Conservation (phyloP, 306 rosid species). For the Cercis canadensis region DNA sequence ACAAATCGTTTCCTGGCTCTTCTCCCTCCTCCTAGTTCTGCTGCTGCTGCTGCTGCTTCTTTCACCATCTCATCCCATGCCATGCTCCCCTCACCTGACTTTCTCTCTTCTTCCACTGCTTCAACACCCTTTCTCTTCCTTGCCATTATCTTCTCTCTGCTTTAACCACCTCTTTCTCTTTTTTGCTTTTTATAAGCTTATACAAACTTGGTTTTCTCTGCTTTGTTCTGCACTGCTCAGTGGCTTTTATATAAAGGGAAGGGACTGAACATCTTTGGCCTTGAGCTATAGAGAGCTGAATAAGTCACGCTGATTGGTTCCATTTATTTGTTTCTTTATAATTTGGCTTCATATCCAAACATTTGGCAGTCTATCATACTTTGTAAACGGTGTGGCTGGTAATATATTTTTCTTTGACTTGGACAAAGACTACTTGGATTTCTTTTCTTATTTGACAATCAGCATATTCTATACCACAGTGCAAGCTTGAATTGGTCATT, state of each 20-base stretch:
- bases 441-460: conserved; percentile 34
- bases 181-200: background rate
- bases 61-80: conserved; percentile 66
- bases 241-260: conserved; percentile 10
- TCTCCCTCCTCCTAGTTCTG: conserved; percentile 39
- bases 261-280: no score
- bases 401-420: conserved; percentile 43
- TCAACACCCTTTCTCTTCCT: conserved; percentile 69
- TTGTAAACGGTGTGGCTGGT: conserved; percentile 30
- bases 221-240: conserved; percentile 2
- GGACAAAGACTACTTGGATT: conserved; percentile 46
- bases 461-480: conserved; percentile 6
- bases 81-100: conserved; percentile 43
- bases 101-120: conserved; percentile 39
- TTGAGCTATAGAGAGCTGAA: conserved; percentile 51
- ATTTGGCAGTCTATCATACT: conserved; percentile 46
- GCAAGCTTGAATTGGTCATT: conserved; percentile 42
- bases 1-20: conserved; percentile 68
- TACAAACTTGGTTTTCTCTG: conserved; percentile 24
- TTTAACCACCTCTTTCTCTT: background rate
- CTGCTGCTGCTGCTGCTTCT: conserved; percentile 46
- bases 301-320: conserved; percentile 53
- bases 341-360: conserved; percentile 47
- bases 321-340: conserved; percentile 44
- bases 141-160: conserved; percentile 50